Base-by-base conservation (phyloP, 2,329 filamentous ascomycete species). In the Colletotrichum euphorbiae region DNA sequence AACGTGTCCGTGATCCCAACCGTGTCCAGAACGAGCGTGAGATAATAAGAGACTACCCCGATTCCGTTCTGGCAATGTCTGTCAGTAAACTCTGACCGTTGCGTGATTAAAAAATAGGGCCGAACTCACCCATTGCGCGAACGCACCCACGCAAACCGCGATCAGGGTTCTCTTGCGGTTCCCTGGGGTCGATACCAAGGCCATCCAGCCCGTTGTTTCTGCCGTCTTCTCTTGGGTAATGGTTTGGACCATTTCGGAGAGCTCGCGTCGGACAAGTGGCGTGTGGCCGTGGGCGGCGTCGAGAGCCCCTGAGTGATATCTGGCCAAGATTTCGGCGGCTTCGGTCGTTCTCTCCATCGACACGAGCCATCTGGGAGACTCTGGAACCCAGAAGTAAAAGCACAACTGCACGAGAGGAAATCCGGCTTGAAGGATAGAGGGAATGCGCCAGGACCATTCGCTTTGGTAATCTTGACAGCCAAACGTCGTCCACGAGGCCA, bases 331-430 rank as follows among this genome's bases (percentile, higher is more conserved):
- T 0, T 75, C 70, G 3, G 81, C 75, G 4, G 86, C 86, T 66
- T 87, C 82, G 2, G 84, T 81, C 58, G 81, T 79, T 21, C 82
- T 79, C 50, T 83, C 84, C 52, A 84, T 82, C 33, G 75, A 74
- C n/a, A 81, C 79, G 66, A 73, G 83, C 81, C 60, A 87, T 52
- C 86, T 78, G 0, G 85, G 86, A 3, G 80, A 83, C 73, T 89
- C 87, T 0, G 86, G 85, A 6, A 85, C 59, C 51, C 36, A 57
- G 15, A 24, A 31, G 13, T 38, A 63, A 51, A 67, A 67, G 31
- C 51, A 52, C 4, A 69, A 51, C 13, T 67, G 62, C 7, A 58
- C 43, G 6, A 69, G 40, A 8, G 67, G 67, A 8, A 69, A 46
- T 2, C 67, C 67, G 13, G 43, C 62, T 7, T 69, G 62, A 0